phyloP scores from a whole-genome alignment of 495 filamentous ascomycete species.

The Xylaria longipes region DNA sequence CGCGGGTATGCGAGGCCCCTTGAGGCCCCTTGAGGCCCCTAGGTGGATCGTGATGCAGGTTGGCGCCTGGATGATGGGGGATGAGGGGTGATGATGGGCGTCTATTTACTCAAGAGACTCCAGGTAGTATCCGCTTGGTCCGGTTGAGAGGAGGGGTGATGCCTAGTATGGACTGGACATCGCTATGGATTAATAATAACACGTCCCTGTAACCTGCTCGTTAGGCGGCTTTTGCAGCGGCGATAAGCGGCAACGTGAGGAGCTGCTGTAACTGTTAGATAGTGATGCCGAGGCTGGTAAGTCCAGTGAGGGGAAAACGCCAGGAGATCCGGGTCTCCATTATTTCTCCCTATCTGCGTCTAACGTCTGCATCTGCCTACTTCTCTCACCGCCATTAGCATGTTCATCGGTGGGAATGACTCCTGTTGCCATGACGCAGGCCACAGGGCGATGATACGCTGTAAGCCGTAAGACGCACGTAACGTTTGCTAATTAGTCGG shows the following conservation, averaged over 20 bases:
- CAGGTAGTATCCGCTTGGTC: slow-evolving; percentile 19
- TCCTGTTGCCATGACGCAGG: slow-evolving; percentile 15
- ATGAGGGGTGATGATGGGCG: slow-evolving; percentile 7
- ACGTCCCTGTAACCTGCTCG: neutral
- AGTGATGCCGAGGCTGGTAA: slow-evolving; percentile 15
- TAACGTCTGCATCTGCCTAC: slow-evolving; percentile 2
- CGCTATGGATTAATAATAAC: slow-evolving; percentile 14
- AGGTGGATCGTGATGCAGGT: slow-evolving; percentile 30
- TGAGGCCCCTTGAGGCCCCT: slow-evolving; percentile 2
- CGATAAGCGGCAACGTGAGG: neutral
- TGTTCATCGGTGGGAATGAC: slow-evolving; percentile 13
- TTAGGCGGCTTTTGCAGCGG: neutral
- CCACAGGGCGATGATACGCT: neutral
- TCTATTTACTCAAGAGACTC: slow-evolving; percentile 10
- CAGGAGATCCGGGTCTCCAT: slow-evolving; percentile 10
- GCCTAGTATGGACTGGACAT: neutral
- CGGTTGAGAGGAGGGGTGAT: slow-evolving; percentile 6
- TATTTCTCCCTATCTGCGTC: slow-evolving; percentile 9
- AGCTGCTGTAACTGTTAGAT: neutral
- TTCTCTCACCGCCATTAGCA: slow-evolving; percentile 22
- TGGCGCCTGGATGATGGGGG: slow-evolving; percentile 23
- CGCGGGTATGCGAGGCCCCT: slow-evolving; percentile 15
- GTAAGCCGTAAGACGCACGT: neutral
- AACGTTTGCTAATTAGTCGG: slow-evolving; percentile 2
- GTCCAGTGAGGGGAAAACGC: slow-evolving; percentile 19